Base-by-base conservation (phyloP, 345 rosid species). In the Barbarea vulgaris region DNA sequence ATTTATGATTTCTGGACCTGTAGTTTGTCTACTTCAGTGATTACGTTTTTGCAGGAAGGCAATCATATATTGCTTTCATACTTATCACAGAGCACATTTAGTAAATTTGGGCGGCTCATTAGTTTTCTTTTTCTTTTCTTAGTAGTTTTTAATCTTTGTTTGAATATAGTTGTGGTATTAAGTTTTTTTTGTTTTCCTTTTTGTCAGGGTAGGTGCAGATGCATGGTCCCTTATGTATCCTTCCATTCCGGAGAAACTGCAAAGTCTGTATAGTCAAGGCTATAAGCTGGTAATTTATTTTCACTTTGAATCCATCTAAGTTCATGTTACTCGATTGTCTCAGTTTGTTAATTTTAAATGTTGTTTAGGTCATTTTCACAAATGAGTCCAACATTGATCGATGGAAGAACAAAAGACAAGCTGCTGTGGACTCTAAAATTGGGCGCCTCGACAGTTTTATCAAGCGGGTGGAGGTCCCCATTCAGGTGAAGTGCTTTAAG, bases 321-420 rank as follows among this genome's bases (percentile, higher is more conserved):
- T 22, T n/a, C 6, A 18, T 59, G 81, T 6, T 4, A 48, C 64
- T 56, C 31, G 3, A 31, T 21, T 12, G 47, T 15, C 21, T 55
- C 30, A 36, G 0, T 19, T 31, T 57, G 47, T 48, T 58, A 41
- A 73, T 44, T 44, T 62, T 73, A 67, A 64, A 58, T 51, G 69
- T 9, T 51, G 9, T 30, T 2, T 69, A 94, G 97, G 97, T 94
- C 70, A 90, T 94, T 83, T 94, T 94, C 85, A 86, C 97, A 15
- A 94, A 94, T 79, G 99, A 94, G 77, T 89, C 97, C 67, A 94
- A 92, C 85, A 94, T 94, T 72, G 97, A 94, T 37, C 93, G 97
- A 75, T 90, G 99, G 99, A 92, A 88, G 79, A 91, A 94, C 46
- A 92, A 90, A 81, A 87, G 99, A 70, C 97, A 94, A 78, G 85